These are phyloP conservation scores for Nyssa sinensis DNA, from an alignment of 148 eudicot genomes.

Conservation along the genomic window DNA sequence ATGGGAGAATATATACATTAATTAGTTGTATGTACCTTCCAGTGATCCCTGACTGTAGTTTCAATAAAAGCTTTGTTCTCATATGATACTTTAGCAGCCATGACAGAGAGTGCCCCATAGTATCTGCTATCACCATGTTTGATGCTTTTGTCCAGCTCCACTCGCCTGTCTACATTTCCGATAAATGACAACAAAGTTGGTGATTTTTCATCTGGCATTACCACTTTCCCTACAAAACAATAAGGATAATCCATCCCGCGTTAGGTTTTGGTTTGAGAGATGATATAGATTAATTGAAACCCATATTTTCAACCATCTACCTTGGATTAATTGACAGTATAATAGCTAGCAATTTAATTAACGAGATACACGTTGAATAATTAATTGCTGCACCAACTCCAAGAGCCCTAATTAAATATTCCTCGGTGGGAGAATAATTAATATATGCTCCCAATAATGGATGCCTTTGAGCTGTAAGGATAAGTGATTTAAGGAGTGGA, in stretches of 20 bases:
- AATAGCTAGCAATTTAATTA: too few species aligned
- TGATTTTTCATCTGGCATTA: slow-evolving; percentile 19
- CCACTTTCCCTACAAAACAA: slow-evolving; percentile 30
- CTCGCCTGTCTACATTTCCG: slow-evolving; percentile 44
- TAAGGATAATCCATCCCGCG: too few species aligned
- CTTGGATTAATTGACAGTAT: too few species aligned
- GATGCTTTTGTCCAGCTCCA: slow-evolving; percentile 42
- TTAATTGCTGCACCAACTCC: too few species aligned
- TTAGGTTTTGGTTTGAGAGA: too few species aligned
- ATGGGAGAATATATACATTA: too few species aligned
- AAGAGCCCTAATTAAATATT: too few species aligned
- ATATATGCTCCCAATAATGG: background rate
- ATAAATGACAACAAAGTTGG: slow-evolving; percentile 27
- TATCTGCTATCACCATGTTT: slow-evolving; percentile 46
- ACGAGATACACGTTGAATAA: background rate
- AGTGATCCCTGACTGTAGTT: slow-evolving; percentile 24
- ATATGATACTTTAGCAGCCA: slow-evolving; percentile 74
- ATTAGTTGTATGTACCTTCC: slow-evolving; percentile 7
- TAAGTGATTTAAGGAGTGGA: background rate
- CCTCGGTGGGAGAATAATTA: too few species aligned
- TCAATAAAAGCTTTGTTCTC: slow-evolving; percentile 45
- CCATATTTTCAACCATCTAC: too few species aligned
- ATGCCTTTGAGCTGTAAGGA: background rate
- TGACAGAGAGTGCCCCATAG: slow-evolving; percentile 43
- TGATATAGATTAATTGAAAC: too few species aligned